phyloP scores from a whole-genome alignment of 2,329 filamentous ascomycete species.

The Xylariales sp. region DNA sequence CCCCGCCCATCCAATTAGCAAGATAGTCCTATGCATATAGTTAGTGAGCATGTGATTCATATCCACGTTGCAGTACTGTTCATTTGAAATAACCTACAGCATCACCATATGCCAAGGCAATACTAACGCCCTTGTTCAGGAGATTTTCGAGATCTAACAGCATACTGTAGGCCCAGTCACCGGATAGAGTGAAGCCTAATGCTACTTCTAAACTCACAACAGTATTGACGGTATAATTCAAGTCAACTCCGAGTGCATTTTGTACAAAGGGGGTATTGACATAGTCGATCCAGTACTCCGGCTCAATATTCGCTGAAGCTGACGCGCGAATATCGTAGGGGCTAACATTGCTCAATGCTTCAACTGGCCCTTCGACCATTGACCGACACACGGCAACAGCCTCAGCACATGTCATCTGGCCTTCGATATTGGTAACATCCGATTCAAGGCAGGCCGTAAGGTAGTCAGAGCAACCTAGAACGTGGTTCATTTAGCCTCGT shows the following conservation, averaged over 20 bases:
- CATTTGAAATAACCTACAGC: conserved; percentile 16
- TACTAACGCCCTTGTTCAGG: conserved; percentile 57
- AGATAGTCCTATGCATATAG: conserved; percentile 45
- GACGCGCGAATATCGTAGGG: conserved; percentile 56
- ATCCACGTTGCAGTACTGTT: not conserved
- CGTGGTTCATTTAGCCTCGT: too few species aligned
- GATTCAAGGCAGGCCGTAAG: conserved; percentile 46
- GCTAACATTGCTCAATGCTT: conserved; percentile 51
- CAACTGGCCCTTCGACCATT: conserved; percentile 50
- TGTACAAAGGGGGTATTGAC: conserved; percentile 55
- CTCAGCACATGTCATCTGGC: conserved; percentile 45
- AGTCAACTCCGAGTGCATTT: conserved; percentile 49
- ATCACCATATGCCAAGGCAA: conserved; percentile 69
- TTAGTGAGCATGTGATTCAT: too few species aligned
- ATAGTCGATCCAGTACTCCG: conserved; percentile 57
- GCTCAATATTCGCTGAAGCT: conserved; percentile 58
- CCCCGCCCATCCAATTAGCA: conserved; percentile 55
- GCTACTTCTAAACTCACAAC: conserved; percentile 41
- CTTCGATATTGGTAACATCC: conserved; percentile 31
- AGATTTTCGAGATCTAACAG: conserved; percentile 56
- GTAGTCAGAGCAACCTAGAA: conserved; percentile 46
- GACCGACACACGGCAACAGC: conserved; percentile 51
- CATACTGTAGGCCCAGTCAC: conserved; percentile 62
- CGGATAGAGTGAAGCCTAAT: conserved; percentile 41
- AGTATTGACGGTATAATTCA: conserved; percentile 45